Base-by-base conservation (phyloP, 495 filamentous ascomycete species). In the Thermochaetoides thermophila region DNA sequence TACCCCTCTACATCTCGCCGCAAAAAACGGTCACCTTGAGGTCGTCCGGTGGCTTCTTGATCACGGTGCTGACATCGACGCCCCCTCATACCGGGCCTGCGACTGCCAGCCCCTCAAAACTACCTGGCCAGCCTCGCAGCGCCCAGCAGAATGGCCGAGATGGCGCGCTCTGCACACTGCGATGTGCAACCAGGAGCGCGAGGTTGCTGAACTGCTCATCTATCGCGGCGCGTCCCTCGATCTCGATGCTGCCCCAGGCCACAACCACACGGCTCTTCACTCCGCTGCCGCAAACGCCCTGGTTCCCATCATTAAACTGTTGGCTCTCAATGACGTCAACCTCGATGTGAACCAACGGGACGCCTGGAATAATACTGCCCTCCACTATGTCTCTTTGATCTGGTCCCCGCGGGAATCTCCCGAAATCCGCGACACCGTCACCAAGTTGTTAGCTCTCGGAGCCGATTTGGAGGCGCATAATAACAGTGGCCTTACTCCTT, bases 131-230 rank as follows among this genome's bases (percentile, higher is more conserved):
- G 34, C 41, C 10, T 20, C 31, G 15, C 29, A 37, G 24, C 32
- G 28, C 8, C 17, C 32, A 10, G 16, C 26, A 7, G 29, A 32
- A 12, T 40, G 33, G 14, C 53, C 49, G 4, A 32, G 45, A 7
- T 60, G 52, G 57, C 45, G 34, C 8, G 44, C 57, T 11, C 43
- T 60, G 13, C 57, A 60, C 43, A 50, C 39, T 5, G 46, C 54
- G 25, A 49, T 60, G 30, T 60, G 57, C 42, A 35, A 48, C 33
- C 39, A 44, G 13, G 43, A 52, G 24, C 40, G 44, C 17, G 33
- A 40, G 1, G 49, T 53, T 6, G 49, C 48, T 15, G 48, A 45
- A 36, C 46, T 56, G 9, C 39, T 60, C 14, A 39, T 60, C 11
- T 42, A 42, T 26, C 50, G 52, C 17, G 54, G 56, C 14, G 53